Conservation (phyloP, 2,329 filamentous ascomycete species). For the Clonostachys chloroleuca region DNA sequence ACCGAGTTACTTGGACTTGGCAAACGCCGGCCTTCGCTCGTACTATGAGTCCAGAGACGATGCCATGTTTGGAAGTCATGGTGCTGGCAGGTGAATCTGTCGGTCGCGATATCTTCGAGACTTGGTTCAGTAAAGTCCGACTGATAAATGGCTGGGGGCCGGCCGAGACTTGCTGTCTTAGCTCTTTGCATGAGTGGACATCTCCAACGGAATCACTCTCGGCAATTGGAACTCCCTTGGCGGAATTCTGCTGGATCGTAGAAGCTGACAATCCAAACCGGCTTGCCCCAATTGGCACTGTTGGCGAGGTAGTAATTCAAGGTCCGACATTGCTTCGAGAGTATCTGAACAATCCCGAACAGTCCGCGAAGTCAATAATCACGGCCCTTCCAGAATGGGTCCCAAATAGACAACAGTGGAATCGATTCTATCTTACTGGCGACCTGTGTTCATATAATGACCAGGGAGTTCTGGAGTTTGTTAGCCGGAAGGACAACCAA, state of each 20-base stretch:
- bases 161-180: slow-evolving; percentile 4
- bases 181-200: slow-evolving; percentile 2
- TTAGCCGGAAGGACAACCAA: not conserved
- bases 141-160: slow-evolving; percentile 4
- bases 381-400: slow-evolving; percentile 16
- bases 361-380: slow-evolving; percentile 20
- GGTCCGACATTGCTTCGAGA: slow-evolving; percentile 41
- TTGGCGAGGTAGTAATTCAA: slow-evolving; percentile 39
- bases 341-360: slow-evolving; percentile 33
- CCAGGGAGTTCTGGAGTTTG: not conserved
- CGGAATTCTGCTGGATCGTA: slow-evolving; percentile 12
- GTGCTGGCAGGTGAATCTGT: slow-evolving; percentile 5
- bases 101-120: slow-evolving; percentile 2
- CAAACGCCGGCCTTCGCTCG: slow-evolving; percentile 7
- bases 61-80: slow-evolving; percentile 4
- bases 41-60: slow-evolving; percentile 2
- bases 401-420: not conserved
- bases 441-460: not conserved
- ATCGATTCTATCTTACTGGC: slow-evolving; percentile 23
- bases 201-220: slow-evolving; percentile 1
- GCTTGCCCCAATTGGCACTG: slow-evolving; percentile 13
- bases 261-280: slow-evolving; percentile 10
- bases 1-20: slow-evolving; percentile 5
- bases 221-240: slow-evolving; percentile 3
- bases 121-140: not conserved